Evolutionary conservation across 176 grass and related monocot genomes (phyloP), one percentile per base, ranked within the genome.

Genomic region (Oryza brachyantha): DNA sequence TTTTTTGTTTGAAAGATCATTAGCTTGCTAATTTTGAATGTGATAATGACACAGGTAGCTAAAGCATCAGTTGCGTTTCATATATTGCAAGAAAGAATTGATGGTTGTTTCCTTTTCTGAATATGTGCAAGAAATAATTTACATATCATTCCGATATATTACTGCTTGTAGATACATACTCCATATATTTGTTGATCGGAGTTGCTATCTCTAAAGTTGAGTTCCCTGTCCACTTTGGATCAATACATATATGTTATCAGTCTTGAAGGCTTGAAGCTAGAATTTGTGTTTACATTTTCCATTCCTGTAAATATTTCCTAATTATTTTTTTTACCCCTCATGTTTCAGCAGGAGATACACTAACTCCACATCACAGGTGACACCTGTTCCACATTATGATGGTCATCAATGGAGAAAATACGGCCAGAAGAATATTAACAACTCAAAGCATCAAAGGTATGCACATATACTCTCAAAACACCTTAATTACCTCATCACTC

Each of bases 341-440:
- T 70, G 40, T 70, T 70, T 26, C 41, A 5, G n/a, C 38, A 7
- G 25, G 38, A 70, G 39, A 27, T 29, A 70, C 41, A 42, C 24
- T 10, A 16, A 70, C 39, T 75, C 55, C 40, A 39, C 32, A 29
- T 75, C 73, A 39, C 36, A 41, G 27, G 25, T 61, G 1, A 75
- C 73, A 10, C 24, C 25, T 29, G 22, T 41, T 75, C 73, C 73
- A 40, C 55, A 75, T 4, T 75, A 75, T 1, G 55, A 75, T 19
- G 73, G 73, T 7, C 55, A 75, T 17, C 55, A 41, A 3, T 75
- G 73, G 73, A 75, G 73, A 38, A 75, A 75, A 41, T 75, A 75
- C 26, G 73, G 34, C 36, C 54, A 75, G 13, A 75, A 61, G 73
- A 61, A 61, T 25, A 61, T 75, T 60, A 61, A 61, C 16, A 60